phyloP scores from a whole-genome alignment of 2,329 filamentous ascomycete species.

The Didymella glomerata region DNA sequence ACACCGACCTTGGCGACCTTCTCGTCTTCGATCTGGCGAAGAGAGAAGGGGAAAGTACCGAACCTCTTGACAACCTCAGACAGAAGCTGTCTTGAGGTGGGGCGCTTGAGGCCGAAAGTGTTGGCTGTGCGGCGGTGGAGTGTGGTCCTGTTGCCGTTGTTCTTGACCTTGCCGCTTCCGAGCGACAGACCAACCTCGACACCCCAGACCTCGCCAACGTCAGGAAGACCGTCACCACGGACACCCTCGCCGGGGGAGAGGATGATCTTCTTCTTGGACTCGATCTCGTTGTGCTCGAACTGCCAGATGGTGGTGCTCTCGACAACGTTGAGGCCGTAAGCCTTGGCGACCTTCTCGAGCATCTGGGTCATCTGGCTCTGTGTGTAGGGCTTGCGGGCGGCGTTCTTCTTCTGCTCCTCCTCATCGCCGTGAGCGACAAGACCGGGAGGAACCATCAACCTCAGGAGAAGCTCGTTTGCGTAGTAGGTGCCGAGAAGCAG shows the following conservation, averaged over 20 bases:
- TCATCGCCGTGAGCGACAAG: conserved; percentile 82
- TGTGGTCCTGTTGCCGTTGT: conserved; percentile 82
- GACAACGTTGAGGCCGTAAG: conserved; percentile 89
- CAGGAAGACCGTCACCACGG: conserved; percentile 89
- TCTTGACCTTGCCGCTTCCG: conserved; percentile 94
- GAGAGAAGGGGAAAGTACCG: conserved; percentile 95
- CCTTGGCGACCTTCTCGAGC: conserved; percentile 89
- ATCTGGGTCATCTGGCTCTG: conserved; percentile 87
- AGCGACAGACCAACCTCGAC: conserved; percentile 94
- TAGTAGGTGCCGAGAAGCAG: conserved; percentile 91
- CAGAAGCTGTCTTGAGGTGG: conserved; percentile 88
- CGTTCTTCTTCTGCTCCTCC: conserved; percentile 91
- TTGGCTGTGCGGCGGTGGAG: conserved; percentile 92
- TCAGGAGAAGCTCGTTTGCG: conserved; percentile 91
- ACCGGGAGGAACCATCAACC: conserved; percentile 91
- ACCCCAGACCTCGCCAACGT: conserved; percentile 95
- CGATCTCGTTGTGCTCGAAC: conserved; percentile 97
- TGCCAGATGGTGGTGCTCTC: conserved; percentile 98
- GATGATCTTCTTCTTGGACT: conserved; percentile 98
- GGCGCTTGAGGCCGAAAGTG: conserved; percentile 92
- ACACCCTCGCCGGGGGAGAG: conserved; percentile 83
- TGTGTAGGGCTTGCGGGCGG: conserved; percentile 80
- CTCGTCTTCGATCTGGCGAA: conserved; percentile 96
- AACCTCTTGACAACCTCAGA: conserved; percentile 98
- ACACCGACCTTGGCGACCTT: conserved; percentile 94